Evolutionary conservation across 257 asterid species (phyloP).

Genomic region (Coffea canephora): DNA sequence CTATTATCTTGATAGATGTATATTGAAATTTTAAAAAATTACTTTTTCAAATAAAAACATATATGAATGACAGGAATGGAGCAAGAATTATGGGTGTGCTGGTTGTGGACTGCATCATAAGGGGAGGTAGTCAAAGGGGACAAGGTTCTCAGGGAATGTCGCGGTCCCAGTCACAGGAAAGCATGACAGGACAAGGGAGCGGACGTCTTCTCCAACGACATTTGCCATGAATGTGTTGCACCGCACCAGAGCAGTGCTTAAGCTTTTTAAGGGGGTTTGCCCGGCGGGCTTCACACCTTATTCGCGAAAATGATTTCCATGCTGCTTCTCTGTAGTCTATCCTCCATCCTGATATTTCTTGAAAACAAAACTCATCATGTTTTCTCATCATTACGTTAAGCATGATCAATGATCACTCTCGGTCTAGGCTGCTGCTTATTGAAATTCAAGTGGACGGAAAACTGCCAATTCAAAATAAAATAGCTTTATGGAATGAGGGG

Average conservation of each 20-base stretch:
- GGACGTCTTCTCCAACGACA: constrained; percentile 32
- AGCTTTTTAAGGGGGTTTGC: background rate
- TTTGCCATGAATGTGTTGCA: constrained; percentile 45
- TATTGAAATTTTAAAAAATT: too few species aligned
- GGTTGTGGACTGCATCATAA: background rate
- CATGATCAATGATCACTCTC: constrained; percentile 30
- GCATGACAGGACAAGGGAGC: constrained; percentile 29
- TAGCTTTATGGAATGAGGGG: background rate
- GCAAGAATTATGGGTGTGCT: background rate
- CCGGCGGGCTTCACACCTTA: background rate
- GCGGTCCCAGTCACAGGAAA: constrained; percentile 40
- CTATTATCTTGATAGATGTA: too few species aligned
- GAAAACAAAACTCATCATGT: constrained; percentile 15
- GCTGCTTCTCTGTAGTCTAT: background rate
- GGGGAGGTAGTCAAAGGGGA: constrained; percentile 34
- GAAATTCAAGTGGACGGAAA: background rate
- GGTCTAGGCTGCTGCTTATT: constrained; percentile 4
- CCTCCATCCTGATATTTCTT: background rate
- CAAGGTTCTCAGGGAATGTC: constrained; percentile 45
- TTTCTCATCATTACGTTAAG: constrained; percentile 25
- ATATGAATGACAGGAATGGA: too few species aligned
- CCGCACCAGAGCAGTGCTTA: constrained; percentile 23
- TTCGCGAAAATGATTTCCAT: constrained; percentile 6
- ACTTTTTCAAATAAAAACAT: too few species aligned
- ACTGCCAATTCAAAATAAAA: background rate